Percentiles rank a stretch among this genome's conserved stretches.
phyloP scores from a whole-genome alignment of 2,329 filamentous ascomycete genomes.

The Aschersonia sp. region DNA sequence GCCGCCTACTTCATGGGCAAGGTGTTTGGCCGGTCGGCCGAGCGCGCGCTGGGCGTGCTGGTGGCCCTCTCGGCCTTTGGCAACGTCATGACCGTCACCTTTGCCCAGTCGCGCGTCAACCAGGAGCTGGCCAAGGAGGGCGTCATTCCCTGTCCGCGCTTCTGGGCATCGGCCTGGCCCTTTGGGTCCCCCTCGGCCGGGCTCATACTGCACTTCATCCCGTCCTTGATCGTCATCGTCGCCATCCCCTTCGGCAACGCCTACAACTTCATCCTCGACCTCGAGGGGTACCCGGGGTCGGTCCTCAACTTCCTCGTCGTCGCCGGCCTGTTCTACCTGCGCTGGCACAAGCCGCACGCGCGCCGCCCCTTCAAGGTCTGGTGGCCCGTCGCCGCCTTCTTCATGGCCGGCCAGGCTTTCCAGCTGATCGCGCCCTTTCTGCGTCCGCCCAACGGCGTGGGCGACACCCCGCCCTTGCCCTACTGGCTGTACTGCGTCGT shows the following conservation, averaged over 20 bases:
- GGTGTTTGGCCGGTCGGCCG: conserved; percentile 42
- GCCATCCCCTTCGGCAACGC: conserved; percentile 53
- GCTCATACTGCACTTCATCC: background rate
- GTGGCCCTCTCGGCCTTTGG: conserved; percentile 47
- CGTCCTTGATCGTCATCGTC: conserved; percentile 41
- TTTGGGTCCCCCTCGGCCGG: conserved; percentile 48
- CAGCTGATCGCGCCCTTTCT: conserved; percentile 10
- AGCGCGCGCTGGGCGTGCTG: conserved; percentile 34
- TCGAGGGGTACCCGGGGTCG: conserved; percentile 12
- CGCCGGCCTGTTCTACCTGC: conserved; percentile 7
- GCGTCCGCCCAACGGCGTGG: conserved; percentile 7
- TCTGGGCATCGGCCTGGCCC: conserved; percentile 57
- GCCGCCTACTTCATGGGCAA: conserved; percentile 47
- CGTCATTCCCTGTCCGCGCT: conserved; percentile 46
- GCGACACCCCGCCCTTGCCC: conserved; percentile 9
- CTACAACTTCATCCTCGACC: conserved; percentile 51
- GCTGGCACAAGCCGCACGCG: conserved; percentile 6
- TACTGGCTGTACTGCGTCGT: conserved; percentile 11
- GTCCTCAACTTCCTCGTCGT: conserved; percentile 5
- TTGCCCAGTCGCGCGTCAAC: conserved; percentile 42
- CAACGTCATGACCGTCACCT: conserved; percentile 47
- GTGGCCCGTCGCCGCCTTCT: conserved; percentile 8
- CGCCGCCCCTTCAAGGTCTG: conserved; percentile 8
- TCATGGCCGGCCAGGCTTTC: conserved; percentile 9
- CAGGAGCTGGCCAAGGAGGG: conserved; percentile 59